Percentiles rank a stretch among this genome's conserved stretches.
Conservation (phyloP, 75 land plant species). For the Picea glauca region DNA sequence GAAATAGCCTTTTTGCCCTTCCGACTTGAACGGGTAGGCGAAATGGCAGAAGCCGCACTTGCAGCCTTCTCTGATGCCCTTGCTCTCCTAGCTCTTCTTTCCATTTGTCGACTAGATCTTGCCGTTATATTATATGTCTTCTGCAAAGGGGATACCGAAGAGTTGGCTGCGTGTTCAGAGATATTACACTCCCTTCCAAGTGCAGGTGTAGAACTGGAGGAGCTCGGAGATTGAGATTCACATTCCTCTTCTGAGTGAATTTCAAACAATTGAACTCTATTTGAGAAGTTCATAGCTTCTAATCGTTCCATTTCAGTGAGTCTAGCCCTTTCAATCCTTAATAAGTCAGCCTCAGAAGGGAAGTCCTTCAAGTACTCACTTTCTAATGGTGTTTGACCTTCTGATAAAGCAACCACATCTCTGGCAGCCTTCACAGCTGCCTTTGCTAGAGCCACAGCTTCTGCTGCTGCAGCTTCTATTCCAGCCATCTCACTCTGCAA, state of each 20-base stretch:
- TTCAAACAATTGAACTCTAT: background rate
- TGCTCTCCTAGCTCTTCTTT: slow-evolving; percentile 54
- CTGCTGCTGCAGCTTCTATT: slow-evolving; percentile 68
- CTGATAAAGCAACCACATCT: slow-evolving; percentile 44
- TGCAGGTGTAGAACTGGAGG: background rate
- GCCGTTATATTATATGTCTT: slow-evolving; percentile 34
- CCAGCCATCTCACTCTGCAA: slow-evolving; percentile 48
- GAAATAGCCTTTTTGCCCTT: slow-evolving; percentile 48
- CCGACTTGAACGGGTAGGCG: slow-evolving; percentile 49
- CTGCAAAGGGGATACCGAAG: slow-evolving; percentile 1
- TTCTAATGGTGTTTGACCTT: background rate
- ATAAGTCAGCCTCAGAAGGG: slow-evolving; percentile 28
- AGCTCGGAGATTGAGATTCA: background rate
- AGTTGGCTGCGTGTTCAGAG: background rate
- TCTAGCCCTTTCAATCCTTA: slow-evolving; percentile 26
- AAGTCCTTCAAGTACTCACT: slow-evolving; percentile 22
- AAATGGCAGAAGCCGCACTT: slow-evolving; percentile 26
- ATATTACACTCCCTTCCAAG: background rate
- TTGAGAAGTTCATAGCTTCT: background rate
- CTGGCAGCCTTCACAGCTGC: slow-evolving; percentile 63
- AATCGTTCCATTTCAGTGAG: slow-evolving; percentile 31
- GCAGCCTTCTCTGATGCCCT: slow-evolving; percentile 57
- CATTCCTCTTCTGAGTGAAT: background rate
- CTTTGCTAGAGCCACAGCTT: slow-evolving; percentile 71
- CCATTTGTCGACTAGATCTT: slow-evolving; percentile 60